Base-by-base conservation (phyloP, 257 asterid species). In the Paulownia fortunei region DNA sequence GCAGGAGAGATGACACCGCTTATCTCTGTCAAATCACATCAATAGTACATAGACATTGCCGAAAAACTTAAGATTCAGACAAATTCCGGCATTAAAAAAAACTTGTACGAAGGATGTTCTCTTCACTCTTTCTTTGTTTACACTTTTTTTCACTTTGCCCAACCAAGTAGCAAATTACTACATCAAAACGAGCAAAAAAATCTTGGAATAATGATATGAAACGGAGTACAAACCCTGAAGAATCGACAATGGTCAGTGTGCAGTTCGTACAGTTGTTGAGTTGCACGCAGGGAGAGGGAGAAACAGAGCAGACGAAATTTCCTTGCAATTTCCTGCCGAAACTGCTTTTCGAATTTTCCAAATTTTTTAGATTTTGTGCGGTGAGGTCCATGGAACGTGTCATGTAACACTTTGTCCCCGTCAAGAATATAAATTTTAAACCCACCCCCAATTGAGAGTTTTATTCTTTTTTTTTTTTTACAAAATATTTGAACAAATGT, bases 1-100 rank as follows among this genome's bases (percentile, higher is more conserved):
- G 97, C 97, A 89, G 93, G 96, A 88, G 91, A 92, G 89, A 89
- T 87, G 90, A 84, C 86, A 83, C 89, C 81, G 8, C 77, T 65
- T 44, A 73, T 26, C 30, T 68, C 74, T 32, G 47, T 55, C 75
- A 49, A 79, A 58, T 76, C 80, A 64, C 37, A 76, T 52, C 54
- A 69, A 61, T 26, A 56, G 65, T 18, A 56, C 44, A 64, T 32
- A 37, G 34, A 54, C 78, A 76, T 80, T 69, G 69, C 81, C 67
- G 72, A 51, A 73, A 74, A 69, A 15, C 60, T 46, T 54, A 6
- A 41, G 52, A 51, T 64, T 63, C 66, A 26, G 4, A 74, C 16
- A 60, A 44, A 74, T 69, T 74, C 61, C 26, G 74, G 46, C 41
- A 12, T n/a, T 30, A 46, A 30, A 8, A 7, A 59, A 9, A 56